These are phyloP conservation scores for Fusarium dimerum DNA, from an alignment of 2,329 filamentous ascomycete genomes.

Conservation along the genomic window DNA sequence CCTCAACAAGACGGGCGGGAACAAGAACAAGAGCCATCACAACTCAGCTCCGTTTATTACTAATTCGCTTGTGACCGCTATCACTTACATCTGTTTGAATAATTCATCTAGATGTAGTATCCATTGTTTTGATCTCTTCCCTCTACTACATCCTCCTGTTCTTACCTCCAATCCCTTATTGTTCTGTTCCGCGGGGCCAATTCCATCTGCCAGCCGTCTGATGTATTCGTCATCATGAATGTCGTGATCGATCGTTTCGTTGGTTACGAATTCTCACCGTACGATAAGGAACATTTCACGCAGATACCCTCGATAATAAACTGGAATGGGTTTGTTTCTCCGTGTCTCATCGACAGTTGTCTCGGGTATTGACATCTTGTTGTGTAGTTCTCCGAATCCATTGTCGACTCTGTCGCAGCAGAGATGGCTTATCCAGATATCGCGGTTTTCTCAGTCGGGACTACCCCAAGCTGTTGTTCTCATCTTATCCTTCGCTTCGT, in stretches of 20 bases:
- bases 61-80: no score
- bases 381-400: constrained; percentile 16
- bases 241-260: constrained; percentile 34
- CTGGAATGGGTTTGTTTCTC: constrained; percentile 21
- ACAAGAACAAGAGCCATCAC: no score
- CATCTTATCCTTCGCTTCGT: constrained; percentile 38
- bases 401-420: constrained; percentile 17
- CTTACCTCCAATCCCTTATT: not conserved
- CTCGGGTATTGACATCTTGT: constrained; percentile 10
- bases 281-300: constrained; percentile 18
- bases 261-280: constrained; percentile 33
- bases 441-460: constrained; percentile 43
- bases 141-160: not conserved
- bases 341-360: not conserved
- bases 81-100: no score
- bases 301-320: constrained; percentile 6
- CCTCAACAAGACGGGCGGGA: no score
- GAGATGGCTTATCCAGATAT: constrained; percentile 42
- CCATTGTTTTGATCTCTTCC: not conserved
- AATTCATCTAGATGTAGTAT: not conserved
- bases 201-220: constrained; percentile 1
- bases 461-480: constrained; percentile 41
- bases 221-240: constrained; percentile 32
- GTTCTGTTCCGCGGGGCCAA: not conserved
- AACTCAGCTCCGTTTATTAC: no score